Conservation (phyloP, 148 eudicot genomes). For the Bassia scoparia region DNA sequence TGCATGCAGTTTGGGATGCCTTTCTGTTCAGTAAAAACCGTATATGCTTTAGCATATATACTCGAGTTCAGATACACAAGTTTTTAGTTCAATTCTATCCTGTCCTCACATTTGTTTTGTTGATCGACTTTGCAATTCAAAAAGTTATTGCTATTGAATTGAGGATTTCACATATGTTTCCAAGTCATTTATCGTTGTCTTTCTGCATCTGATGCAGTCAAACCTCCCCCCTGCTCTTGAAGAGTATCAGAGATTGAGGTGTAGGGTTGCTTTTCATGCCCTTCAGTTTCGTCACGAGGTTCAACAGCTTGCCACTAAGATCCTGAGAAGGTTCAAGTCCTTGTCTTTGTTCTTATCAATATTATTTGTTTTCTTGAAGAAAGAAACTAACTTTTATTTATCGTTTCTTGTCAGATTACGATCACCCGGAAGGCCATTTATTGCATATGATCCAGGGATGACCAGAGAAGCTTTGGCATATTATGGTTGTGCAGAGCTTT, state of each 20-base stretch:
- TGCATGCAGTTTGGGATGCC: neutral
- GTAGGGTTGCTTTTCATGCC: conserved; percentile 84
- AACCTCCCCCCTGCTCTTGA: conserved; percentile 69
- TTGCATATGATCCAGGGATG: conserved; percentile 90
- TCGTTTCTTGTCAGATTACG: conserved; percentile 44
- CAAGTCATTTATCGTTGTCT: conserved; percentile 1
- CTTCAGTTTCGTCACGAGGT: conserved; percentile 72
- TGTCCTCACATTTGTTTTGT: no score
- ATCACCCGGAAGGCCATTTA: conserved; percentile 65
- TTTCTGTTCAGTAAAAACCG: neutral
- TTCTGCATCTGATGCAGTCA: conserved; percentile 38
- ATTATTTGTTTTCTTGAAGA: neutral
- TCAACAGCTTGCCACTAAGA: conserved; percentile 66
- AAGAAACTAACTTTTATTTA: neutral
- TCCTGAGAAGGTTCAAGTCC: conserved; percentile 53
- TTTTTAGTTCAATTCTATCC: neutral
- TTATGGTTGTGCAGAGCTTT: conserved; percentile 92
- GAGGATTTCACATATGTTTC: neutral
- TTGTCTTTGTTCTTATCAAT: neutral
- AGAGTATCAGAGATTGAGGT: conserved; percentile 85
- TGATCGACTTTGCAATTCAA: neutral
- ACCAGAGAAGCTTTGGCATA: conserved; percentile 92
- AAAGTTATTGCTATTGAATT: neutral
- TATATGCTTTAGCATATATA: neutral
- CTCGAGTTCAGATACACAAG: neutral